phyloP scores from a whole-genome alignment of 768 basidiomycete genomes.

The Podaxis sp. region DNA sequence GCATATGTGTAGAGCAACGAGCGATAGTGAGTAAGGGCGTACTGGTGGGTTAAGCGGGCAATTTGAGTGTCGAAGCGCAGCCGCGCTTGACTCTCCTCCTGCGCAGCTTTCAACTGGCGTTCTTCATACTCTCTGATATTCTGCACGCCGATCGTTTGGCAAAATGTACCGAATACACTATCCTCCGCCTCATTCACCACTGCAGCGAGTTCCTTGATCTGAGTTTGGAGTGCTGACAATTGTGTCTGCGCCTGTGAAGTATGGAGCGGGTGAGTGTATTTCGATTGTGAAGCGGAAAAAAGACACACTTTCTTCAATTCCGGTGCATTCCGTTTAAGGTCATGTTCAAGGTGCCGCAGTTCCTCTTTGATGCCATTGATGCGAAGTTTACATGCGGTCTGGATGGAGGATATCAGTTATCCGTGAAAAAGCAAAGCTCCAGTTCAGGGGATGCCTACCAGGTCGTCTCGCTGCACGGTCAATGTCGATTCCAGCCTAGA shows the following conservation, averaged over 20 bases:
- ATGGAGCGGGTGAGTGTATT: neutral
- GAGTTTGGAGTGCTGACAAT: slow-evolving; percentile 45
- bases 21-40: slow-evolving; percentile 22
- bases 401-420: slow-evolving; percentile 36
- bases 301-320: slow-evolving; percentile 63
- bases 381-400: slow-evolving; percentile 76
- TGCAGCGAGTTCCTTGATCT: slow-evolving; percentile 49
- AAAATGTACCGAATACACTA: slow-evolving; percentile 72
- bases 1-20: neutral
- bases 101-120: slow-evolving; percentile 80
- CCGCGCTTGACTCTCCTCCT: slow-evolving; percentile 83
- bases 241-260: slow-evolving; percentile 45
- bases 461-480: slow-evolving; percentile 74
- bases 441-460: slow-evolving; percentile 42
- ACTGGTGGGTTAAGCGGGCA: slow-evolving; percentile 84
- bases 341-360: slow-evolving; percentile 72
- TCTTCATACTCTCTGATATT: slow-evolving; percentile 94
- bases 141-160: slow-evolving; percentile 67
- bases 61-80: slow-evolving; percentile 84
- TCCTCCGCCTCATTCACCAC: slow-evolving; percentile 79
- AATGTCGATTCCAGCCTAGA: slow-evolving; percentile 75
- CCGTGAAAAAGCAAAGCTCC: neutral
- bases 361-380: slow-evolving; percentile 80
- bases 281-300: neutral
- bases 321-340: slow-evolving; percentile 60